Conservation (phyloP, 2,329 filamentous ascomycete species). For the Pseudogymnoascus sp. region DNA sequence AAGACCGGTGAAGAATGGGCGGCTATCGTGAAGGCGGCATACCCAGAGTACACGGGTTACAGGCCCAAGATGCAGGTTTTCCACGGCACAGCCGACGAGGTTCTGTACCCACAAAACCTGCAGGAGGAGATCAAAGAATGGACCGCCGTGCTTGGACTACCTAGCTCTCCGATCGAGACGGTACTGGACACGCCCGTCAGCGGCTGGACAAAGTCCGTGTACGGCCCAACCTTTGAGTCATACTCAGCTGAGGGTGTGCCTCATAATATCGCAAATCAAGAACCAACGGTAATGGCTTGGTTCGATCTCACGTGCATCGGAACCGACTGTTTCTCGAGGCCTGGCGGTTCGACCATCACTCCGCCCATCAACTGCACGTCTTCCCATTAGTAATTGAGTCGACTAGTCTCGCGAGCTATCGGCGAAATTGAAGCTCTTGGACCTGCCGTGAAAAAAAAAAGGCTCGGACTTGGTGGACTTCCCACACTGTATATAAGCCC, state of each 20-base stretch:
- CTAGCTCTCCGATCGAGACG: neutral
- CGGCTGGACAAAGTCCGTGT: constrained; percentile 20
- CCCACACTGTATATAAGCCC: neutral
- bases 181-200: neutral
- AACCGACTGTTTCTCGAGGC: neutral
- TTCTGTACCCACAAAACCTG: constrained; percentile 32
- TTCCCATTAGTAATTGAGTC: neutral
- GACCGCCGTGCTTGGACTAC: constrained; percentile 34
- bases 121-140: constrained; percentile 38
- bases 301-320: constrained; percentile 16
- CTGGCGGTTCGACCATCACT: neutral
- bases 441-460: neutral
- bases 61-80: constrained; percentile 34
- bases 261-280: constrained; percentile 22
- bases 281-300: constrained; percentile 18
- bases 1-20: constrained; percentile 41
- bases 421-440: neutral
- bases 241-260: constrained; percentile 17
- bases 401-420: neutral
- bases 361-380: neutral
- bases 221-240: constrained; percentile 19
- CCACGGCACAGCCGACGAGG: constrained; percentile 31
- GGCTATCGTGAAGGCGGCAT: constrained; percentile 34
- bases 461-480: neutral
- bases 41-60: constrained; percentile 29